A percentile compares a stretch with the other conserved stretches of the same genome.
phyloP scores from a whole-genome alignment of 2,329 filamentous ascomycete species.

The Reticulascus tulasneorum region DNA sequence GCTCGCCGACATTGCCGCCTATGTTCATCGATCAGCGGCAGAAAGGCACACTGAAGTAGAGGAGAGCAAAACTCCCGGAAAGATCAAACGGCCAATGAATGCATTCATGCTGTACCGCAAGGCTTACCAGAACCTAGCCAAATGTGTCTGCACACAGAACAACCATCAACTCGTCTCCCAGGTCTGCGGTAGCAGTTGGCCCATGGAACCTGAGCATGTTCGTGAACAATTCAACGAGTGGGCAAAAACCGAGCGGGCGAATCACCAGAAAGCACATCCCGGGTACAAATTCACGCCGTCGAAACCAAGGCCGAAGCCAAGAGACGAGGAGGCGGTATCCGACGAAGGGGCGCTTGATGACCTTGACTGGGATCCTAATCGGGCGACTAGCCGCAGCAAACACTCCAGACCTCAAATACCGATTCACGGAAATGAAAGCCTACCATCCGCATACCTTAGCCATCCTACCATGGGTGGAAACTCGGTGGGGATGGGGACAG shows the following conservation, averaged over 20 bases:
- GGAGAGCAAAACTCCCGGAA: conserved; percentile 64
- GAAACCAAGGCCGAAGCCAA: conserved; percentile 52
- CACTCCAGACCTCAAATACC: conserved; percentile 23
- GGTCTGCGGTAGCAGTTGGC: conserved; percentile 85
- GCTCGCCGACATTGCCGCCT: conserved; percentile 73
- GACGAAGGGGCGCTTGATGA: conserved; percentile 44
- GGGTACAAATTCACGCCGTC: conserved; percentile 91
- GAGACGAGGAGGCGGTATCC: conserved; percentile 29
- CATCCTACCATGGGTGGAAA: conserved; percentile 9
- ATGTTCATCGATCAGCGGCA: conserved; percentile 69
- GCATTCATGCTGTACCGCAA: conserved; percentile 98
- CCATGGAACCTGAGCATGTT: conserved; percentile 68
- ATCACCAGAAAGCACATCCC: conserved; percentile 81
- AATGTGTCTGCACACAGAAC: conserved; percentile 74
- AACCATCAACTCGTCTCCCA: conserved; percentile 92
- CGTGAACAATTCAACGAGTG: conserved; percentile 73
- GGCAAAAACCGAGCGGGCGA: conserved; percentile 75
- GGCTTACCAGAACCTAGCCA: conserved; percentile 82
- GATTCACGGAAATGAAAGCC: conserved; percentile 23
- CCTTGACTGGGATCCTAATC: conserved; percentile 35
- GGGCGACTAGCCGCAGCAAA: conserved; percentile 23
- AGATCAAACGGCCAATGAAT: conserved; percentile 91
- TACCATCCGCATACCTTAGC: conserved; percentile 14
- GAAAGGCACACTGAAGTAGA: conserved; percentile 65
- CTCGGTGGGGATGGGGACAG: conserved; percentile 8